Base-by-base conservation (phyloP, 371 early-diverging fungal genomes). In the Dinochytrium kinnereticum region DNA sequence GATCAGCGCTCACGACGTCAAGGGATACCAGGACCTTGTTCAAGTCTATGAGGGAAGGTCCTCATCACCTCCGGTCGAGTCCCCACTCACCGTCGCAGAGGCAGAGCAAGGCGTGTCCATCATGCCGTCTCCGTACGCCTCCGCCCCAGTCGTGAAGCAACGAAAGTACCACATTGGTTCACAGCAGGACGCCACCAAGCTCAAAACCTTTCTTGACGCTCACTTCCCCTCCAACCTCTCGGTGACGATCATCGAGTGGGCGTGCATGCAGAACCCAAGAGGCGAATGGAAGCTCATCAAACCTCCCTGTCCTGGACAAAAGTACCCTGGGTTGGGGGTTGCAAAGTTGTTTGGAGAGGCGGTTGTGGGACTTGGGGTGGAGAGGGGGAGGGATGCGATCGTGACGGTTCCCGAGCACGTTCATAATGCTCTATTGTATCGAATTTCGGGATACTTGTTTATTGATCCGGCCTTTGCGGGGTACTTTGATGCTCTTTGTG, bases 401-500 rank as follows among this genome's bases (percentile, higher is more conserved):
- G 39, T 75, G 40, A 49, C 50, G 13, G 51, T 39, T 34, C 75
- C 75, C 19, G 75, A 75, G n/a, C 70, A 70, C 33, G 57, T 69
- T 19, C 75, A 75, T 55, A 64, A 64, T n/a, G 75, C 75, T 26
- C 21, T 64, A 50, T 75, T 68, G 49, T 13, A 13, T 26, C 19
- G 44, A 19, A 24, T 34, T 1, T 39, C 34, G 19, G 69, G 70
- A 51, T 65, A 65, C 66, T 7, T 10, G 26, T 70, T 70, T 30
- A 2, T 75, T 28, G 68, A 75, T 28, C 75, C 75, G 10, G 75
- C 65, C 19, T 75, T 70, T 39, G 70, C 36, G 33, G 75, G 75
- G 13, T 75, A 75, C 55, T 33, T 74, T 24, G 13, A 39, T 19
- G 74, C 74, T 28, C 37, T 74, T 3, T n/a, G 57, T 59, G 49